Conservation (phyloP, 164 flowering plant genomes). For the Kingdonia uniflora region DNA sequence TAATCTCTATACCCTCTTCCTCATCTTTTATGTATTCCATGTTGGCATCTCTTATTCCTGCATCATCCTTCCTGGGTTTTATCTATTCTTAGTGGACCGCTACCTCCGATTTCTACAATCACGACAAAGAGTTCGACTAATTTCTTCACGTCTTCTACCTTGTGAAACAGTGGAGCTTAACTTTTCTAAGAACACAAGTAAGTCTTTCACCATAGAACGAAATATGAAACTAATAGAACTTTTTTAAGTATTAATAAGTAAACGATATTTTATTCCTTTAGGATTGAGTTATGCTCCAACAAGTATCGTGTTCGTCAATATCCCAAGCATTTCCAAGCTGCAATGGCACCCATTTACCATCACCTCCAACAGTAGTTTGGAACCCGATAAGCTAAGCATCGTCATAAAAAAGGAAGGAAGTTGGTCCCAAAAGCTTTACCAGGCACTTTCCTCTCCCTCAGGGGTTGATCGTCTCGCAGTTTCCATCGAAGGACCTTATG, state of each 20-base stretch:
- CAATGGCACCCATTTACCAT: conserved; percentile 89
- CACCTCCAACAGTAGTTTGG: conserved; percentile 44
- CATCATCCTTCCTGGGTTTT: conserved; percentile 73
- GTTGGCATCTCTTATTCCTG: conserved; percentile 42
- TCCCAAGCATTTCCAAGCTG: conserved; percentile 56
- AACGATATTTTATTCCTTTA: conserved; percentile 6
- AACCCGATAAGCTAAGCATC: conserved; percentile 49
- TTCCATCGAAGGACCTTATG: conserved; percentile 86
- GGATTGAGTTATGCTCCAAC: conserved; percentile 48
- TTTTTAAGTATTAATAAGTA: neutral
- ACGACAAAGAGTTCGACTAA: conserved; percentile 29
- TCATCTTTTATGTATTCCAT: conserved; percentile 64
- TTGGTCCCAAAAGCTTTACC: conserved; percentile 59
- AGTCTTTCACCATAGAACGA: neutral
- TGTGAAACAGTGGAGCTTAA: conserved; percentile 63
- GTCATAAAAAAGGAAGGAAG: conserved; percentile 45
- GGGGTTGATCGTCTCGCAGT: conserved; percentile 42
- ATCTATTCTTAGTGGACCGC: conserved; percentile 77
- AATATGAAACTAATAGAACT: neutral
- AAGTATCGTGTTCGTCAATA: conserved; percentile 45
- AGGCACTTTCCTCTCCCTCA: conserved; percentile 39
- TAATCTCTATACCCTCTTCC: conserved; percentile 56
- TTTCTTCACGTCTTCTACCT: conserved; percentile 57
- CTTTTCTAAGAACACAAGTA: conserved; percentile 60
- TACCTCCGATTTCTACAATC: conserved; percentile 73